phyloP scores from a whole-genome alignment of 129 eudicot genomes.

The Flaveria sonorensis region DNA sequence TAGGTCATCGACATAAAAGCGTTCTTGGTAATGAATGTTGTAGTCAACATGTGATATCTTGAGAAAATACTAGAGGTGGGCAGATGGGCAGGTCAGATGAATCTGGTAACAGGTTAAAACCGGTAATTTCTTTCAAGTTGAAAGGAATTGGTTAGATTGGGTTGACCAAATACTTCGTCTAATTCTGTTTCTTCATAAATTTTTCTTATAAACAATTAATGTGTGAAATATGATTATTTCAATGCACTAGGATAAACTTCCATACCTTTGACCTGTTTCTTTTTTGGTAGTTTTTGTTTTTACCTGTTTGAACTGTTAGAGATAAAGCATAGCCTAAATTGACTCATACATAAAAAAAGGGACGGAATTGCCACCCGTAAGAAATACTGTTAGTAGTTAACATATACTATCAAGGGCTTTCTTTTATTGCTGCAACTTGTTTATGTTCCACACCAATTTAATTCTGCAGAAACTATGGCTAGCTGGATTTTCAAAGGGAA shows the following conservation, averaged over 20 bases:
- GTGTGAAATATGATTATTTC: neutral
- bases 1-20: neutral
- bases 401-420: neutral
- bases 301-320: neutral
- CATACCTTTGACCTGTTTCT: neutral
- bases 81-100: neutral
- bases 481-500: constrained; percentile 96
- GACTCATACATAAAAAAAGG: neutral
- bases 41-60: neutral
- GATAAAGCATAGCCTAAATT: neutral
- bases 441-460: neutral
- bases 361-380: neutral
- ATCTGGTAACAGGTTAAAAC: neutral
- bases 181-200: neutral
- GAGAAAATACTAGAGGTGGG: neutral
- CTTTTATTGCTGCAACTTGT: neutral
- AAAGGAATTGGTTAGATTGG: neutral
- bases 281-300: neutral
- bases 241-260: neutral
- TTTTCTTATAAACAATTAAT: neutral
- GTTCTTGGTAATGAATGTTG: neutral
- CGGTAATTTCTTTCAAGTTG: neutral
- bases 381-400: neutral
- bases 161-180: neutral
- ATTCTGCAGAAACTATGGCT: constrained; percentile 92